These are phyloP conservation scores for Cyberlindnera euphorbiae DNA, from an alignment of 805 yeast genomes.

Conservation along the genomic window DNA sequence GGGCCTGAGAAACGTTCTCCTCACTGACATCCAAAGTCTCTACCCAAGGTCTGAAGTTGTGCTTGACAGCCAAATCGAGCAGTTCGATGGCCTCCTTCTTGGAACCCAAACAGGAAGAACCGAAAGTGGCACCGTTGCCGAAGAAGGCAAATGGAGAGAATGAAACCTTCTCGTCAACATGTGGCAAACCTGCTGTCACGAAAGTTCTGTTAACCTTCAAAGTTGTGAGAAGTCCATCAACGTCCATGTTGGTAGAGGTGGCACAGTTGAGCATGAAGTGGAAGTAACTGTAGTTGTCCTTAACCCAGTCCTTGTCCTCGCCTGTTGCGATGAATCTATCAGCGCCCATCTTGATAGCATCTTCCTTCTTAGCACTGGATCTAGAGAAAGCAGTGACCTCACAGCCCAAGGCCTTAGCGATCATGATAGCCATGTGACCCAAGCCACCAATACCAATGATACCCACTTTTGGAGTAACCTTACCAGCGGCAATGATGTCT, in stretches of 20 bases:
- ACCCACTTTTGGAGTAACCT: constrained; percentile 39
- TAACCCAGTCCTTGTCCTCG: constrained; percentile 40
- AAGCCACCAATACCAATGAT: constrained; percentile 54
- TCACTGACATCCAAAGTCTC: constrained; percentile 53
- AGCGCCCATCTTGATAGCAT: constrained; percentile 49
- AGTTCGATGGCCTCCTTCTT: constrained; percentile 61
- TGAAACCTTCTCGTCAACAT: constrained; percentile 32
- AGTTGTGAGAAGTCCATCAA: constrained; percentile 41
- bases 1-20: constrained; percentile 48
- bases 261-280: constrained; percentile 50
- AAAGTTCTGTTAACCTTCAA: constrained; percentile 57
- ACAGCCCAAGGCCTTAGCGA: constrained; percentile 58
- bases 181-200: constrained; percentile 67
- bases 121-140: constrained; percentile 43
- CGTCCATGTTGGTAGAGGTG: constrained; percentile 40
- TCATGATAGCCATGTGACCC: constrained; percentile 51
- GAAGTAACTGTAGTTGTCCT: constrained; percentile 29
- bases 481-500: constrained; percentile 18
- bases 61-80: constrained; percentile 58
- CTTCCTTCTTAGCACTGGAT: constrained; percentile 41
- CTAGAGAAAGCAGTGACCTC: constrained; percentile 55
- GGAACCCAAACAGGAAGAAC: constrained; percentile 58
- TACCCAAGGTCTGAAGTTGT: constrained; percentile 56
- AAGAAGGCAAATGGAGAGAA: constrained; percentile 51
- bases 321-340: constrained; percentile 49